Conservation (phyloP, 345 rosid species). For the Citrus glauca region DNA sequence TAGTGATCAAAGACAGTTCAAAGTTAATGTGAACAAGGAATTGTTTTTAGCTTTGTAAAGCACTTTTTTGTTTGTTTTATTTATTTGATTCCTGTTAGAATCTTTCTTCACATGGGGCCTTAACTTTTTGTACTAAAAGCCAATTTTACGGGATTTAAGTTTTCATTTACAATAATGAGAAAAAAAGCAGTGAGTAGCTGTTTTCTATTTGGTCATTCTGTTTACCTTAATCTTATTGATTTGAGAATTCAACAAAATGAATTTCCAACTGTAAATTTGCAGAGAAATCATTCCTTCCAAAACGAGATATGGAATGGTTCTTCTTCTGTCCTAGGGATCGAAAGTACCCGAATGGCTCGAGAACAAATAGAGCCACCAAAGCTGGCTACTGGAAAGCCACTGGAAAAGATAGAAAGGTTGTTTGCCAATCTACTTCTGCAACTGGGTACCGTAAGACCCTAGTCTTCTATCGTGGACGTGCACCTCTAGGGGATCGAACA, state of each 20-base stretch:
- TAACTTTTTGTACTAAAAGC: slow-evolving; percentile 11
- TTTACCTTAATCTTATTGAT: neutral
- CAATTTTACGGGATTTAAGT: neutral
- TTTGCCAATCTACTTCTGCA: slow-evolving; percentile 42
- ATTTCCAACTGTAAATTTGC: slow-evolving; percentile 21
- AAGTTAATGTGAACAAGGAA: slow-evolving; percentile 21
- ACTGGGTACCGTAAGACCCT: slow-evolving; percentile 72
- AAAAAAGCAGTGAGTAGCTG: neutral
- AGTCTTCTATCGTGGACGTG: slow-evolving; percentile 75
- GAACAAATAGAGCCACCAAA: slow-evolving; percentile 84
- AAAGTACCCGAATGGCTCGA: slow-evolving; percentile 76
- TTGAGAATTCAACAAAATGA: neutral
- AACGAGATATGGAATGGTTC: slow-evolving; percentile 87
- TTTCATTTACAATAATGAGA: neutral
- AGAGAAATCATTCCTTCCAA: slow-evolving; percentile 81
- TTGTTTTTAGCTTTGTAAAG: slow-evolving; percentile 22
- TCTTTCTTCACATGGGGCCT: slow-evolving; percentile 18
- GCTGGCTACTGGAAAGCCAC: slow-evolving; percentile 97
- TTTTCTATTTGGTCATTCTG: neutral
- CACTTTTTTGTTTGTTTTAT: slow-evolving; percentile 25
- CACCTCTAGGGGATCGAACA: slow-evolving; percentile 74
- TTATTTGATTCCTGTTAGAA: slow-evolving; percentile 1
- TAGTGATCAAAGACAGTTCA: neutral
- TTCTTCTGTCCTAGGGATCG: slow-evolving; percentile 85
- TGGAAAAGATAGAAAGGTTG: slow-evolving; percentile 75